phyloP scores from a whole-genome alignment of 345 rosid genomes.

The Euphorbia lathyris region DNA sequence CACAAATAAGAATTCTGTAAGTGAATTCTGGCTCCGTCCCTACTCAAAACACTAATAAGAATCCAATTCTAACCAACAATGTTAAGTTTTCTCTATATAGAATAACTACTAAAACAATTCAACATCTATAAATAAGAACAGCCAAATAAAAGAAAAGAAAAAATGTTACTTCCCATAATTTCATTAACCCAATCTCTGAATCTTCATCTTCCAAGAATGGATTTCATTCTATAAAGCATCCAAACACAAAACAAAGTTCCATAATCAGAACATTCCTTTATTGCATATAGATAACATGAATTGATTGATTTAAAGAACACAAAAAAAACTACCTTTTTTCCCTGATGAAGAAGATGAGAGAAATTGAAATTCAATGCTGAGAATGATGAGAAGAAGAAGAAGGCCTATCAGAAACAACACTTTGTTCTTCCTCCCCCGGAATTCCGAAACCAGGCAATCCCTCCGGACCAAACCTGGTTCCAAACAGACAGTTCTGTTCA shows the following conservation, averaged over 20 bases:
- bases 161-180: not conserved
- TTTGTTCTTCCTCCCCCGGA: conserved; percentile 46
- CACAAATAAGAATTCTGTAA: too few species aligned
- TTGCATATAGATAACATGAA: too few species aligned
- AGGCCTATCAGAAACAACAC: conserved; percentile 40
- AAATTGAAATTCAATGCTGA: conserved; percentile 22
- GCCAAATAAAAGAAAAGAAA: not conserved
- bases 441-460: conserved; percentile 47
- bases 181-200: not conserved
- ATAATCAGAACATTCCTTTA: too few species aligned
- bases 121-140: not conserved
- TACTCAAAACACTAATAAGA: not conserved
- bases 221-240: not conserved
- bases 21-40: too few species aligned
- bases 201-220: not conserved
- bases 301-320: not conserved
- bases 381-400: conserved; percentile 53
- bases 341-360: too few species aligned
- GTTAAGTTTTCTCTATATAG: not conserved
- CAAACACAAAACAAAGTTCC: too few species aligned
- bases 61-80: not conserved
- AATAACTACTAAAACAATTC: not conserved
- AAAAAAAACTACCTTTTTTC: conserved; percentile 8
- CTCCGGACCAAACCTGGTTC: too few species aligned
- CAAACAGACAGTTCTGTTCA: too few species aligned